Conservation (phyloP, 805 yeast genomes). For the Barnettozyma wickerhamii region DNA sequence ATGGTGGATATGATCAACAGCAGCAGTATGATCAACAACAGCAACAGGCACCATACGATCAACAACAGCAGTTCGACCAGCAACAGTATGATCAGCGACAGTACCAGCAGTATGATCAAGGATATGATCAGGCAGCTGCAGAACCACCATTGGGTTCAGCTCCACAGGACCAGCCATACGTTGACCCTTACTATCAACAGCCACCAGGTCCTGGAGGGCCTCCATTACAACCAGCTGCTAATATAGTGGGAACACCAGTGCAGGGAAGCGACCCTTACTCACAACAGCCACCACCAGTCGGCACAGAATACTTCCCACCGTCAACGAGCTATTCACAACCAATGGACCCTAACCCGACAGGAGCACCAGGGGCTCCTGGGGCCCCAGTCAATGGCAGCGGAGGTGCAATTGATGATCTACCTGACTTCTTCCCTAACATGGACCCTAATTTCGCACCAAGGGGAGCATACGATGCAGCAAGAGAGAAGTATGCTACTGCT, state of each 20-base stretch:
- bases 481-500: background rate
- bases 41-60: background rate
- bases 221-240: background rate
- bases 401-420: slow-evolving; percentile 1
- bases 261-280: background rate
- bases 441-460: slow-evolving; percentile 2
- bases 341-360: too few relatives aligned
- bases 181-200: background rate
- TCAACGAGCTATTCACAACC: too few relatives aligned
- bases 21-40: background rate
- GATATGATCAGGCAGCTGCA: background rate
- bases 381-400: too few relatives aligned
- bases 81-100: background rate
- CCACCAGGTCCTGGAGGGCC: background rate
- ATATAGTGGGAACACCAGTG: background rate
- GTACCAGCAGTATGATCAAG: background rate
- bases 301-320: background rate
- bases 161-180: background rate
- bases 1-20: too few relatives aligned
- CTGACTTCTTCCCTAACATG: background rate
- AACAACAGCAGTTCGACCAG: background rate
- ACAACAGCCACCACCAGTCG: background rate
- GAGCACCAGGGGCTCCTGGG: background rate
- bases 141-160: background rate
- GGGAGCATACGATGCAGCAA: background rate